Base-by-base conservation (phyloP, 768 basidiomycete species). In the Hebeloma cylindrosporum region DNA sequence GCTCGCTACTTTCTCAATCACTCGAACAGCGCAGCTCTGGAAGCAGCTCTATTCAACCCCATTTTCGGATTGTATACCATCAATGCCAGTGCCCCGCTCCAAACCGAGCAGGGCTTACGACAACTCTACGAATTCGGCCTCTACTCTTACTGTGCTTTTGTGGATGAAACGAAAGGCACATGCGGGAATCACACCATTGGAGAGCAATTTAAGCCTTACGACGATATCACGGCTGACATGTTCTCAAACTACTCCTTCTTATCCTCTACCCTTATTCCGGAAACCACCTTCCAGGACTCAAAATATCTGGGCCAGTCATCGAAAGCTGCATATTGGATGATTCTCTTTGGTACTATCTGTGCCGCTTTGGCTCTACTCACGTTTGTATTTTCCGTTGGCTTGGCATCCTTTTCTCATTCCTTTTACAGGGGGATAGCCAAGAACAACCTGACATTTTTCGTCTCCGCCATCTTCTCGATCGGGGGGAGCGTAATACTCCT, bases 101-200 rank as follows among this genome's bases (percentile, higher is more conserved):
- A 71, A 36, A 59, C 65, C 36, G 57, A 69, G 34, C 67, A 70
- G 10, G 89, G 89, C 14, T 66, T 91, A 45, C 79, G 88, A 55
- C 76, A 82, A 60, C 64, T 72, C 47, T 92, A 92, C 67, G 69
- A 80, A 47, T 91, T 85, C 51, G 89, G 89, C n/a, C 69, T 92
- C 18, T 92, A 91, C 66, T 79, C 81, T 14, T 79, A 86, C 60
- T 92, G 89, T 54, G 88, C 75, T 55, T 90, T 83, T 54, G 68
- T 84, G 53, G 76, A 80, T 51, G 63, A 66, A 30, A 72, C 73
- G 16, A 70, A 68, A 22, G 88, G 88, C 20, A 74, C 65, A 37
- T 91, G 88, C 61, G 75, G 81, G 22, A 83, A 82, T 56, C 67
- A 72, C 30, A 77, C 81, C 23, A 62, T 75, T 22, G 86, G 78